These are phyloP conservation scores for Podospora fimiseda DNA, from an alignment of 495 filamentous ascomycete genomes.

Conservation along the genomic window DNA sequence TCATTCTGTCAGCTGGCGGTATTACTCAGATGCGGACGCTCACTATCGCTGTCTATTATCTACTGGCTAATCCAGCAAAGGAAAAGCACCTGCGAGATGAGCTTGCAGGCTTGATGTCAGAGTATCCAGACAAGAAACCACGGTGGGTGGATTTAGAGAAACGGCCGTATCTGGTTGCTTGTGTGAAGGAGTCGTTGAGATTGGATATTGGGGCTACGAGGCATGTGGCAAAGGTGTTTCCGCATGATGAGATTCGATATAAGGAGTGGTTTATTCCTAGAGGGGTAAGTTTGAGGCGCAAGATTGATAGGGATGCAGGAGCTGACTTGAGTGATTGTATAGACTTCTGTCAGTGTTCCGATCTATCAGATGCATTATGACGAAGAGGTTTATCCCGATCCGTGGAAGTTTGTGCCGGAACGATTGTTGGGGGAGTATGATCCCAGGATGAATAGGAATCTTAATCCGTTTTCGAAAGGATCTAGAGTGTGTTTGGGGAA, in stretches of 20 bases:
- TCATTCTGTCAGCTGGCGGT: not conserved
- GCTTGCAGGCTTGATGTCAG: not conserved
- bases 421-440: not conserved
- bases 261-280: slow-evolving; percentile 2
- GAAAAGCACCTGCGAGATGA: not conserved
- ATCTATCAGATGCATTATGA: slow-evolving; percentile 3
- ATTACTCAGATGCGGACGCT: not conserved
- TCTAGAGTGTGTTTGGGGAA: not conserved
- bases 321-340: not conserved
- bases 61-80: not conserved
- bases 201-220: not conserved
- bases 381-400: not conserved
- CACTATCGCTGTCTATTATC: not conserved
- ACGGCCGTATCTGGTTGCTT: not conserved
- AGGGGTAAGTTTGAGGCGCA: not conserved
- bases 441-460: not conserved
- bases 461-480: not conserved
- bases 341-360: not conserved
- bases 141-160: not conserved
- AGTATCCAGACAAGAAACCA: not conserved
- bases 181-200: not conserved
- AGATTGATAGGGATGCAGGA: not conserved
- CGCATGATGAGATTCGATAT: not conserved
- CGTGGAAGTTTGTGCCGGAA: not conserved
- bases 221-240: not conserved